Base-by-base conservation (phyloP, 1,139 yeast genomes). In the Lodderomyces jiufengensis region DNA sequence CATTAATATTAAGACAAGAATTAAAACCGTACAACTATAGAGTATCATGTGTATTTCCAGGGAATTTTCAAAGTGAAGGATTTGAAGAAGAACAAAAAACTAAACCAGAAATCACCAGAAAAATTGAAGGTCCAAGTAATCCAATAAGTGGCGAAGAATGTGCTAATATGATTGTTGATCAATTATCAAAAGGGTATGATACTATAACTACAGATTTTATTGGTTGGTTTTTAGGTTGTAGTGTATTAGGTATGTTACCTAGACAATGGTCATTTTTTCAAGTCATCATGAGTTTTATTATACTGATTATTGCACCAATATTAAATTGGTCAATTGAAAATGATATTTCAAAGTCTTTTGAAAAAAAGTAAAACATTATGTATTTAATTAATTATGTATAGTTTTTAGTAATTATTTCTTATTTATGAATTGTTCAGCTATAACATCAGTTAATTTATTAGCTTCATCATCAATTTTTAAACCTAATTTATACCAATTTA, bases 1-100 rank as follows among this genome's bases (percentile, higher is more conserved):
- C 90, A 0, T 83, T 83, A 34, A 69, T 84, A 5, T 61, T 92
- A 37, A 76, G 96, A 41, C 97, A 90, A 49, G 99, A 94, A 55
- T 70, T 86, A 40, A 55, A 70, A 1, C 81, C 83, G 2, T 82
- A 77, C 50, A 76, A 81, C 43, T 78, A 80, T 46, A 62, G 80
- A 33, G 76, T 84, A 0, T 65, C 77, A 3, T 63, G 72, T 48
- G 78, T 87, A 0, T 81, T 80, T 50, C 95, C 97, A 0, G 98
- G 98, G 0, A 88, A 87, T 54, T 88, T 92, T 60, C 74, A 69
- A 34, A 83, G 95, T 46, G 97, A 90, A 57, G 99, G 98, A 0
- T 94, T 60, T 51, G 76, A 64, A 5, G 78, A 79, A 41, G 99
- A 94, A 57, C 84, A 90, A 52, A 62, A 63, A 43, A 83, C 95